Conservation (phyloP, 345 rosid species). For the Camelina laxa region DNA sequence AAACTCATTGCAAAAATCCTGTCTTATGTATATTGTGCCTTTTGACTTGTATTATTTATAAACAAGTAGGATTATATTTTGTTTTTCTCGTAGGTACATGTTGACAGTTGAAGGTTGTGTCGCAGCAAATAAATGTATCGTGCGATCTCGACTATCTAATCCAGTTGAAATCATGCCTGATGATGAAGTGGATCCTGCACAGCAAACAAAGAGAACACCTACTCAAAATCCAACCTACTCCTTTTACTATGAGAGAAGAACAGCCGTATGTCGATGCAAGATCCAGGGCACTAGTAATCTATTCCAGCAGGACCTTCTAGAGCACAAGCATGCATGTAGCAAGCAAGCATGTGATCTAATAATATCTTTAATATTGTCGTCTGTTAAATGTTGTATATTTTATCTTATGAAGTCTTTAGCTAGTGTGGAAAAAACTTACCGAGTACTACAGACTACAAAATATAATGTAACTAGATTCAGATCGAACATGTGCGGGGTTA, state of each 20-base stretch:
- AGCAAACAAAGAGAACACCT: conserved; percentile 31
- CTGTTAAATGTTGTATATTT: conserved; percentile 25
- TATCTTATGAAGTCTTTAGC: conserved; percentile 28
- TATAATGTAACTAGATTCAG: too few species aligned
- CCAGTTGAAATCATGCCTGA: conserved; percentile 44
- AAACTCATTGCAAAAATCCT: background rate
- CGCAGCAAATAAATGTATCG: conserved; percentile 69
- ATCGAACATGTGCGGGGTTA: too few species aligned
- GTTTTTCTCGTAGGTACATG: conserved; percentile 60
- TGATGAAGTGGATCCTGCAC: conserved; percentile 44
- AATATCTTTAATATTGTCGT: conserved; percentile 1
- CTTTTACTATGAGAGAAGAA: conserved; percentile 29
- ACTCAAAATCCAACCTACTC: conserved; percentile 41
- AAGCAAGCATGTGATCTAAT: conserved; percentile 12
- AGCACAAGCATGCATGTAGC: conserved; percentile 18
- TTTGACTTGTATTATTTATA: conserved; percentile 3
- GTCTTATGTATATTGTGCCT: conserved; percentile 1
- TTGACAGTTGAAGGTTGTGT: conserved; percentile 77
- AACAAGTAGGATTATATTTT: background rate
- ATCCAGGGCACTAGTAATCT: background rate
- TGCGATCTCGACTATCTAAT: conserved; percentile 62
- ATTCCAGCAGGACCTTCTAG: conserved; percentile 37
- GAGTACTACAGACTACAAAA: too few species aligned
- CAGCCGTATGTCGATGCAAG: conserved; percentile 26
- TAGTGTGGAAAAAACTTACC: background rate